Evolutionary conservation across 345 rosid species (phyloP).

Genomic region (Eucalyptus marginata): DNA sequence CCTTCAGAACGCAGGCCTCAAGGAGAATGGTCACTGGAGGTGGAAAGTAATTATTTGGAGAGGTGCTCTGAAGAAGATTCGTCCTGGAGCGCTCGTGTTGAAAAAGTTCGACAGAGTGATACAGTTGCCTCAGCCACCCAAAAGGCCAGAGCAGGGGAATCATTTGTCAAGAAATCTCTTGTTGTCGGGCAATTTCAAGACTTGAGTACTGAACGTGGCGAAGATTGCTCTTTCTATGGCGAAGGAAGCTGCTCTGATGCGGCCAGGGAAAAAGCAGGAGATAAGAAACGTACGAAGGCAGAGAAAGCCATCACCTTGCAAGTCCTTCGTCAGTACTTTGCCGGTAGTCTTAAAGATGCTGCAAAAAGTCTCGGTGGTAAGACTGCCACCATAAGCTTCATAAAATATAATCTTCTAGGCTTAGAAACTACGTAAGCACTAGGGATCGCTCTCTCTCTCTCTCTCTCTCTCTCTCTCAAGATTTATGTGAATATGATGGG

Average conservation of each 20-base stretch:
- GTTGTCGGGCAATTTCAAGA: conserved; percentile 6
- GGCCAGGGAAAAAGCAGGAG: conserved; percentile 17
- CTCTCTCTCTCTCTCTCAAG: background rate
- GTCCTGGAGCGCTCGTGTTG: background rate
- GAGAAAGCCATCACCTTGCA: conserved; percentile 67
- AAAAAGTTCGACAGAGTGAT: conserved; percentile 4
- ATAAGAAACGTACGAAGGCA: conserved; percentile 49
- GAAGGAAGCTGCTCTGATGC: conserved; percentile 34
- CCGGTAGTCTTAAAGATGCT: conserved; percentile 94
- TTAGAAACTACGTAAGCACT: background rate
- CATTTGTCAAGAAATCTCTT: conserved; percentile 5
- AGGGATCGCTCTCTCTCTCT: background rate
- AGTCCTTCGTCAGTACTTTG: conserved; percentile 61
- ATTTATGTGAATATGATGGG: background rate
- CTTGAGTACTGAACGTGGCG: conserved; percentile 21
- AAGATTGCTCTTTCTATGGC: conserved; percentile 19
- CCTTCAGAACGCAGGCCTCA: conserved; percentile 8
- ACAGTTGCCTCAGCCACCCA: background rate
- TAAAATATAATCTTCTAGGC: background rate
- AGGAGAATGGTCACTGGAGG: conserved; percentile 19
- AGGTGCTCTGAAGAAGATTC: conserved; percentile 6
- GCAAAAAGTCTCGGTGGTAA: conserved; percentile 88
- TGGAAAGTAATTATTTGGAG: conserved; percentile 9
- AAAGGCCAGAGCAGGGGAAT: background rate
- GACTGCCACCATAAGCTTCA: conserved; percentile 1